Base-by-base conservation (phyloP, 129 eudicot genomes). In the Centrapalus pauciflorus region DNA sequence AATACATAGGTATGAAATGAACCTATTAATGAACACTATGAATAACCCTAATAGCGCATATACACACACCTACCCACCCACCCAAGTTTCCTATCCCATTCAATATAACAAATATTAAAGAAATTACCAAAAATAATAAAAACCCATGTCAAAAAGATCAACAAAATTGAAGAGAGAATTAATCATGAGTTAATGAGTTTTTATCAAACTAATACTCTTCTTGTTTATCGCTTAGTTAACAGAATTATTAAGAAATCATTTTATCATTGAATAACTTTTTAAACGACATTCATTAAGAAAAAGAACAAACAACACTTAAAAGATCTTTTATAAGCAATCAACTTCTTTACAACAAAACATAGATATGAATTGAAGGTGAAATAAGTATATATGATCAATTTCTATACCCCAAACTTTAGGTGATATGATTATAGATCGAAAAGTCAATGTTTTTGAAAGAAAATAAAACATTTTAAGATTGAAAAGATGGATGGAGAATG, bases 31-130 rank as follows among this genome's bases (percentile, higher is more conserved):
- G 70, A 32, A 52, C 34, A 73, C 52, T 37, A 37, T 38, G 19
- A 41, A 49, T 67, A 38, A 33, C 29, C 51, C 7, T 67, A 51
- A 16, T 7, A 23, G 60, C 34, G 60, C 28, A 70, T 43, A 56
- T 28, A 55, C 30, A 37, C 17, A 30, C 7, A 40, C 14, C 41
- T 5, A 9, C 45, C 41, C 9, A 46, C 16, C 5, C 52, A 34
- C 32, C 30, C 56, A 64, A 41, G 56, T 68, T 23, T 12, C 16
- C 6, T 41, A 28, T 33, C 50, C 49, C 21, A 33, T 52, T 67
- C 37, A 34, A 34, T 34, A 7, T 9, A 34, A 19, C 13, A 33
- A 3, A 19, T 23, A 23, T 52, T 13, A n/a, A 23, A 16, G 14
- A n/a, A 28, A 66, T 27, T 11, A 48, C 28, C 23, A 48, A 13